Evolutionary conservation across 208 protist genomes (phyloP), one percentile per base, ranked within the genome.

Genomic region (Tritrichomonas foetus): DNA sequence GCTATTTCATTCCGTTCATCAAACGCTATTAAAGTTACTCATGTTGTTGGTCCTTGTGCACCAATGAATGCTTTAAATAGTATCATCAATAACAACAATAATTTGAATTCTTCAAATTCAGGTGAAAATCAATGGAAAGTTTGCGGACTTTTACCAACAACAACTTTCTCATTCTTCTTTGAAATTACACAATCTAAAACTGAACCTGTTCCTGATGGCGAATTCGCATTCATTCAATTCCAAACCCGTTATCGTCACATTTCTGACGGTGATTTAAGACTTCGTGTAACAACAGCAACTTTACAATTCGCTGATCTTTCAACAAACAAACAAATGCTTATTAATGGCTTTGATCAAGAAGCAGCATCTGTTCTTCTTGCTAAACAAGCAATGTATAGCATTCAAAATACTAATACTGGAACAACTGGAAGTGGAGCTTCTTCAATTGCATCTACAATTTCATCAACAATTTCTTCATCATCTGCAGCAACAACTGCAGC

Each of bases 41-140:
- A 27, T 27, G 25, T 8, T 50, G 30, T 89, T 57, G 78, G 78
- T 5, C 78, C 78, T 14, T 89, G 78, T n/a, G 25, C 22, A 20
- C n/a, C 74, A 84, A 47, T 44, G 8, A 44, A 78, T n/a, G 36
- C 20, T 20, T 0, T 22, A 9, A 5, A 9, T 25, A 36, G 41
- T 22, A 33, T n/a, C 13, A 44, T 84, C 36, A 25, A 36, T 11
- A 5, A 47, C 93, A 97, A 95, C 93, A 96, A 97, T 94, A n/a
- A n/a, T n/a, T 16, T 61, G 16, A 61, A 5, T 61, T 61, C 53
- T 22, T 3, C 69, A 44, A 36, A 33, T 14, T 96, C 99, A 92
- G 99, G 99, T 39, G 94, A 98, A 57, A 98, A 98, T 75, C 97
- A 98, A 95, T 99, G 98, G 98, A 97, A 97, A n/a, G 96, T 98